Conservation (phyloP, 371 early-diverging fungal genomes). For the Polyrhizophydium stewartii region DNA sequence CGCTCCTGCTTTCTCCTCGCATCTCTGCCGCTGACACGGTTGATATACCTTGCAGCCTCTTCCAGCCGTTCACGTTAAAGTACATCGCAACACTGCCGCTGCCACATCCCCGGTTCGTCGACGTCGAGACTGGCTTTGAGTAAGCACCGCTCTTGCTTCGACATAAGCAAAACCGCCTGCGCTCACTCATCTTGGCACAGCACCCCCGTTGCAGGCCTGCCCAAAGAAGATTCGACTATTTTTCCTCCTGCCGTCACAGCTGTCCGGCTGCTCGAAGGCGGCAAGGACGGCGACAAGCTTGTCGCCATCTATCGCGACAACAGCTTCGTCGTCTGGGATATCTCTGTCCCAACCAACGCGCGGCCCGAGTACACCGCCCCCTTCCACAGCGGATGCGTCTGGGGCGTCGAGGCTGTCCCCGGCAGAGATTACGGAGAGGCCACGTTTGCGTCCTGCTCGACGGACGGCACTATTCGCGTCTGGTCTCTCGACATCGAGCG, state of each 20-base stretch:
- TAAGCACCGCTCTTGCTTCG: too few relatives aligned
- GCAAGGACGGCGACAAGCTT: slow-evolving; percentile 13
- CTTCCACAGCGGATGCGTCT: slow-evolving; percentile 75
- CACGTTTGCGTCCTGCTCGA: slow-evolving; percentile 70
- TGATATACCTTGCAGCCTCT: slow-evolving; percentile 47
- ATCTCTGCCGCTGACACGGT: neutral
- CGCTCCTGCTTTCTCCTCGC: neutral
- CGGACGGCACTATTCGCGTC: slow-evolving; percentile 76
- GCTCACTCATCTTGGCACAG: too few relatives aligned
- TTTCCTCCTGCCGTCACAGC: slow-evolving; percentile 62
- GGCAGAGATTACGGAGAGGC: neutral
- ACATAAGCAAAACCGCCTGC: too few relatives aligned
- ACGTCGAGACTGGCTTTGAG: too few relatives aligned
- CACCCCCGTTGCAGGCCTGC: too few relatives aligned
- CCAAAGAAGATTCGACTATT: too few relatives aligned
- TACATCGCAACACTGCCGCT: slow-evolving; percentile 69
- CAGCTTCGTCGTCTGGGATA: slow-evolving; percentile 73
- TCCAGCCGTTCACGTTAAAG: slow-evolving; percentile 62
- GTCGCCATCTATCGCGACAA: slow-evolving; percentile 66
- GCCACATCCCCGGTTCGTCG: slow-evolving; percentile 39
- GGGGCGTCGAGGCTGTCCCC: slow-evolving; percentile 73
- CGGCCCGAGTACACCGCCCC: slow-evolving; percentile 8
- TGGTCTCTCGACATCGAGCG: slow-evolving; percentile 60
- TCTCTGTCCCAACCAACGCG: slow-evolving; percentile 59
- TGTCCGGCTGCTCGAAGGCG: slow-evolving; percentile 13